Evolutionary conservation across 106 monocot genomes (phyloP).

Genomic region (Acorus gramineus): DNA sequence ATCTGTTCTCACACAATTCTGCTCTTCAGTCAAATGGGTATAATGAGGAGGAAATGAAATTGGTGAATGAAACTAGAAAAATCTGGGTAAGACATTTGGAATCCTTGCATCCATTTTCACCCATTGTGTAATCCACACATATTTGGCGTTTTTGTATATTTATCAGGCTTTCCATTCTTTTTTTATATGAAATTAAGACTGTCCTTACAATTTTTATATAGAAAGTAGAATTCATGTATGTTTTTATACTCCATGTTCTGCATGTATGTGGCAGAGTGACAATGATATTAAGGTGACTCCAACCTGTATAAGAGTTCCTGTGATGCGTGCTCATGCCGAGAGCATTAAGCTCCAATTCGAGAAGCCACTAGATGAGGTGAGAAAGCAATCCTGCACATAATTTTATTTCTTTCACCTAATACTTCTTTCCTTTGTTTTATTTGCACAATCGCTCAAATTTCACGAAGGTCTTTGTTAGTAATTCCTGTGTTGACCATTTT

Average conservation of each 20-base stretch:
- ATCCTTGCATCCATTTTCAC: background rate
- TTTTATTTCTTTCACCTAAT: too few species aligned
- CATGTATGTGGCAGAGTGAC: conserved; percentile 43
- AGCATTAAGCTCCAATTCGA: conserved; percentile 96
- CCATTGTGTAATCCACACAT: background rate
- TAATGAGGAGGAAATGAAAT: conserved; percentile 98
- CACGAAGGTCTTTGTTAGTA: too few species aligned
- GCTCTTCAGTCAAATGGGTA: conserved; percentile 88
- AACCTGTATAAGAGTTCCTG: conserved; percentile 92
- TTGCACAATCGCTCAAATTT: too few species aligned
- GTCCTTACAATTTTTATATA: too few species aligned
- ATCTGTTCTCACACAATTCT: conserved; percentile 96
- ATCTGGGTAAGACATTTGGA: conserved; percentile 61
- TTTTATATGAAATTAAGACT: too few species aligned
- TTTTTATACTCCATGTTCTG: background rate
- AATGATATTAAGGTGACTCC: conserved; percentile 87
- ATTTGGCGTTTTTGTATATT: background rate
- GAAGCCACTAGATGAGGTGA: conserved; percentile 90
- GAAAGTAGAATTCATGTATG: too few species aligned
- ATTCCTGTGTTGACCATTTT: too few species aligned
- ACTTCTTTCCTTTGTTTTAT: too few species aligned
- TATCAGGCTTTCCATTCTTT: background rate
- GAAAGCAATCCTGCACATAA: background rate
- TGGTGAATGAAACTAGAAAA: conserved; percentile 94
- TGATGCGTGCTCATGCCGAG: conserved; percentile 98